Conservation (phyloP, 208 protist species). For the Acanthamoeba healyi region DNA sequence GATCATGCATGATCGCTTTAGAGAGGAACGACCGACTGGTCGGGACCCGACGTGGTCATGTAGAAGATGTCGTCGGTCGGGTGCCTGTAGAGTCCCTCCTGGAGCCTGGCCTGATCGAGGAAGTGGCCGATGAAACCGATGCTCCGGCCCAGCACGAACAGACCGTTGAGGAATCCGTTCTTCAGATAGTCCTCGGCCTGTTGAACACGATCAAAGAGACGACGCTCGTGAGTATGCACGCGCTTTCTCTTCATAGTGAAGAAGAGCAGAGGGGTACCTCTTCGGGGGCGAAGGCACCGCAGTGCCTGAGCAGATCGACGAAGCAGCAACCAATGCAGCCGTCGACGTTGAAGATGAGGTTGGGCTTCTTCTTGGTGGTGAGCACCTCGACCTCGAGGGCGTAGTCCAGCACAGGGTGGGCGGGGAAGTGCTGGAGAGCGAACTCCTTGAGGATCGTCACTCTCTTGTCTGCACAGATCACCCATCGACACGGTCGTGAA, state of each 20-base stretch:
- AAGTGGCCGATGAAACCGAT: constrained; percentile 94
- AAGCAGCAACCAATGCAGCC: constrained; percentile 91
- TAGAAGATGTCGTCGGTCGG: constrained; percentile 69
- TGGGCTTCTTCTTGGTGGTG: constrained; percentile 92
- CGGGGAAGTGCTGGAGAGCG: constrained; percentile 86
- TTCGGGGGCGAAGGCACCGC: constrained; percentile 90
- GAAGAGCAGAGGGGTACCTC: constrained; percentile 85
- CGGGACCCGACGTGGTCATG: constrained; percentile 26
- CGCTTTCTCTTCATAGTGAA: not conserved
- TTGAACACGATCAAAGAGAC: not conserved
- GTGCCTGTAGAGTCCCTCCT: constrained; percentile 93
- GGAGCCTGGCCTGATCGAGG: constrained; percentile 93
- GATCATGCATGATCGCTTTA: not conserved
- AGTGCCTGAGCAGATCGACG: constrained; percentile 91
- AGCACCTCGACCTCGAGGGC: constrained; percentile 90
- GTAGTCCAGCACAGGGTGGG: constrained; percentile 86
- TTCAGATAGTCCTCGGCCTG: constrained; percentile 69
- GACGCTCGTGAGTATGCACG: too few species aligned
- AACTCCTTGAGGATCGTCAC: constrained; percentile 91
- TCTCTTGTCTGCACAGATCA: constrained; percentile 86
- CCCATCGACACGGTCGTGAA: not conserved
- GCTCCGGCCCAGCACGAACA: constrained; percentile 92
- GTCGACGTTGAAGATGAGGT: constrained; percentile 94
- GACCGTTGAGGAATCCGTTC: constrained; percentile 91
- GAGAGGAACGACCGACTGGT: constrained; percentile 1